Percentiles rank a stretch among this genome's conserved stretches.
Evolutionary conservation across 768 basidiomycete genomes (phyloP).

Genomic region (Leccinum boreale): DNA sequence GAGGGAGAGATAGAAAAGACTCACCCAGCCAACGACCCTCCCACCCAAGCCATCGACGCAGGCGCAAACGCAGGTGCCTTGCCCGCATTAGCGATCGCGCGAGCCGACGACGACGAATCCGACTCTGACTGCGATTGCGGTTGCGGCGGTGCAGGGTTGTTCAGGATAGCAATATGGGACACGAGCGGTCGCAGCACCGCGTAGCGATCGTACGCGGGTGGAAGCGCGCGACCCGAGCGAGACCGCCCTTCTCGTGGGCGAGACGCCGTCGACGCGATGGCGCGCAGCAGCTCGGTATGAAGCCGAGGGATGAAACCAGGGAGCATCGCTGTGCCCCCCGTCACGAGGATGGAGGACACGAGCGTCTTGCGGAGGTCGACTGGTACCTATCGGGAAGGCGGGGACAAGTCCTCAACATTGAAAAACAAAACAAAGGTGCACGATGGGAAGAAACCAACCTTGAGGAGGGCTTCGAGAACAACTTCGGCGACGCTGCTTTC

Average conservation of each 20-base stretch:
- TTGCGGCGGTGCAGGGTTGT: slow-evolving; percentile 67
- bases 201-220: slow-evolving; percentile 70
- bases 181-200: slow-evolving; percentile 67
- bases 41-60: slow-evolving; percentile 84
- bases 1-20: slow-evolving; percentile 23
- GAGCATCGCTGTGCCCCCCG: slow-evolving; percentile 87
- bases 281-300: slow-evolving; percentile 70
- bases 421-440: neutral
- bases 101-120: slow-evolving; percentile 36
- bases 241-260: slow-evolving; percentile 33
- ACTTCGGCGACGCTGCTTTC: slow-evolving; percentile 82
- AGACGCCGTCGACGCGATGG: slow-evolving; percentile 43
- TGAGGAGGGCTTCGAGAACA: slow-evolving; percentile 74
- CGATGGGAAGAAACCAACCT: slow-evolving; percentile 39
- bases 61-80: slow-evolving; percentile 87
- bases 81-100: slow-evolving; percentile 63
- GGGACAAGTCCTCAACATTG: neutral
- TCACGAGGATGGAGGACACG: slow-evolving; percentile 78
- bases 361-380: slow-evolving; percentile 86
- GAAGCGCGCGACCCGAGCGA: slow-evolving; percentile 37
- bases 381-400: slow-evolving; percentile 56
- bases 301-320: slow-evolving; percentile 91
- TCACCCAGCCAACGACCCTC: slow-evolving; percentile 89
- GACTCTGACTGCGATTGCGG: neutral
- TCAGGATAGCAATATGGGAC: slow-evolving; percentile 76